phyloP scores from a whole-genome alignment of 441 rosid genomes.

The Gossypium gossypioides region DNA sequence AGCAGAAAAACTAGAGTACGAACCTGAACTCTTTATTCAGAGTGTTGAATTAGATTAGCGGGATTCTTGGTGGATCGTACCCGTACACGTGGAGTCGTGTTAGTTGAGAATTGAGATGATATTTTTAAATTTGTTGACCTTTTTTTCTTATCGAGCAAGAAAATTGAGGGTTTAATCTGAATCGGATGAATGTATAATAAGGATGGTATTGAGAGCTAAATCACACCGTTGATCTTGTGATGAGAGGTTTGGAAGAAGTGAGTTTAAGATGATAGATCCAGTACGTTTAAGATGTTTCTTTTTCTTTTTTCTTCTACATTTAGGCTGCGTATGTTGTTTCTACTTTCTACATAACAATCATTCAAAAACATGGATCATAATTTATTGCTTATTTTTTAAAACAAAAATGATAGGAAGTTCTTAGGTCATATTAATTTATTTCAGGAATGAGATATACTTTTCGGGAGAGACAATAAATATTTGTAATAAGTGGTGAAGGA shows the following conservation, averaged over 20 bases:
- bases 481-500: no score
- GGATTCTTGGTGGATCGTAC: not conserved
- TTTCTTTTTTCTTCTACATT: no score
- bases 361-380: no score
- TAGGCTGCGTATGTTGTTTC: no score
- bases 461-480: no score
- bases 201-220: not conserved
- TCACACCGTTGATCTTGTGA: not conserved
- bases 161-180: not conserved
- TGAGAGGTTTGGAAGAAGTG: not conserved
- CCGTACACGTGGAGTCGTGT: not conserved
- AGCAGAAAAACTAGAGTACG: not conserved
- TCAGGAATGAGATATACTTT: no score
- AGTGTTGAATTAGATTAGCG: slow-evolving; percentile 4
- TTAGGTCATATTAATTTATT: no score
- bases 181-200: not conserved
- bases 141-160: not conserved
- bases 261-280: not conserved
- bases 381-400: no score
- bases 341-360: no score
- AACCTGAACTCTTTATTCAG: not conserved
- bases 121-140: not conserved
- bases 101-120: not conserved
- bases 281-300: no score
- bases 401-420: no score